phyloP scores from a whole-genome alignment of 2,329 filamentous ascomycete genomes.

The Ophiostoma montium region DNA sequence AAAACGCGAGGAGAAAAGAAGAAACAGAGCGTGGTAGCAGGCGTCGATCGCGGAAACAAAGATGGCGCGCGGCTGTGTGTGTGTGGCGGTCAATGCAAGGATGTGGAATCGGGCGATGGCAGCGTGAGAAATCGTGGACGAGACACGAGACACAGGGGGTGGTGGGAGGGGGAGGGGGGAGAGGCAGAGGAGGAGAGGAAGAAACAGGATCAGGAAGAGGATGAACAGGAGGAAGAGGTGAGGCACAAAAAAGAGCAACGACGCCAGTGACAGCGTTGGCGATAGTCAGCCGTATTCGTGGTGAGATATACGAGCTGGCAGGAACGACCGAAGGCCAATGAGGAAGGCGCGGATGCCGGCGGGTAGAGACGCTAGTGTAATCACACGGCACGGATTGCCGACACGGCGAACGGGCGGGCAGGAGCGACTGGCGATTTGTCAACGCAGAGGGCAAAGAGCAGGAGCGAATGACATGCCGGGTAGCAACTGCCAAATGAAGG shows the following conservation, averaged over 20 bases:
- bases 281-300: background rate
- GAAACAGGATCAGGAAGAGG: no score
- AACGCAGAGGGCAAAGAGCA: background rate
- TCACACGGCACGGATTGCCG: background rate
- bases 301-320: background rate
- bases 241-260: background rate
- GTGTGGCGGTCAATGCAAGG: background rate
- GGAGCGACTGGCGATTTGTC: background rate
- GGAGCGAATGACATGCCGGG: background rate
- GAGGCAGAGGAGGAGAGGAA: background rate
- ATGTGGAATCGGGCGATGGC: background rate
- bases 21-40: background rate
- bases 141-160: background rate
- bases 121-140: background rate
- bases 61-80: background rate
- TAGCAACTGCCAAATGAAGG: conserved; percentile 2
- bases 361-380: background rate
- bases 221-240: background rate
- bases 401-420: no score
- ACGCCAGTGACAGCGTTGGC: background rate
- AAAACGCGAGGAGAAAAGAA: background rate
- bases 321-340: background rate
- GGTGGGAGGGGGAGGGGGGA: background rate
- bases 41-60: conserved; percentile 2
- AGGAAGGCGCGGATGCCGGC: conserved; percentile 5